Conservation (phyloP, 345 rosid species). For the Brassica rapa region DNA sequence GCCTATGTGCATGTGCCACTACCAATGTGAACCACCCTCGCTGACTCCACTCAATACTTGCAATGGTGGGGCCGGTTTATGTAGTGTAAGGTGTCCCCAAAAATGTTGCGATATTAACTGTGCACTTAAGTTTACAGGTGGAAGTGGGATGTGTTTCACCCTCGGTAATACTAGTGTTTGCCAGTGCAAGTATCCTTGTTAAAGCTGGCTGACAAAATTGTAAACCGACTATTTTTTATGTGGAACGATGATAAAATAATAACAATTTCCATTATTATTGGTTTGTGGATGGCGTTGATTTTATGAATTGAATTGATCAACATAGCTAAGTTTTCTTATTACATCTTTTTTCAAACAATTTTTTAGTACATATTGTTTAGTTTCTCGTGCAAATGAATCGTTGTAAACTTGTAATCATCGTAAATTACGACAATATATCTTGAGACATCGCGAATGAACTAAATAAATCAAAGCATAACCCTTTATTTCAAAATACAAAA, state of each 20-base stretch:
- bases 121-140: conserved; percentile 10
- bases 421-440: background rate
- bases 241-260: background rate
- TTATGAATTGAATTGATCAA: background rate
- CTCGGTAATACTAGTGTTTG: conserved; percentile 4
- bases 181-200: conserved; percentile 30
- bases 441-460: background rate
- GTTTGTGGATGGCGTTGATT: background rate
- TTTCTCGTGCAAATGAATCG: background rate
- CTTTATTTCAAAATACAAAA: background rate
- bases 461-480: background rate
- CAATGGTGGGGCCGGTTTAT: conserved; percentile 7
- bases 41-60: background rate
- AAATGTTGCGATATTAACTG: conserved; percentile 18
- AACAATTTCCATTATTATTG: background rate
- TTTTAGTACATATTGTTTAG: background rate
- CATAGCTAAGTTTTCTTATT: background rate
- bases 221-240: background rate
- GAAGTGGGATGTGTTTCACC: conserved; percentile 13
- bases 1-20: background rate
- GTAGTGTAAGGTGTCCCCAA: background rate
- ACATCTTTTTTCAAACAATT: no score
- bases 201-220: background rate
- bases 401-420: background rate
- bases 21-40: background rate